Evolutionary conservation across 331 rosid species (phyloP).

Genomic region (Saraca asoca): DNA sequence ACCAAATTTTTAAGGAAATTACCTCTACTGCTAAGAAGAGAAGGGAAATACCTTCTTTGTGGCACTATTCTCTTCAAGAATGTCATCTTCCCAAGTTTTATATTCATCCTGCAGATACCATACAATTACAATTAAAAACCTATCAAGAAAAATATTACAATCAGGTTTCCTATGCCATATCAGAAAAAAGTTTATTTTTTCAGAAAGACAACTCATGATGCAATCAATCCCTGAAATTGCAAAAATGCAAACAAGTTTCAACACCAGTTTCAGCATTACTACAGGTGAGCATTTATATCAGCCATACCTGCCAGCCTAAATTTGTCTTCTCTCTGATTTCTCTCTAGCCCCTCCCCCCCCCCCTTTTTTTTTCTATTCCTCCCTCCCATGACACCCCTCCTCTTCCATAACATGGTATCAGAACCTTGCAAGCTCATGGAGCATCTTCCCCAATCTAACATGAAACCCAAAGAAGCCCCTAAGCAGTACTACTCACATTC

Average conservation of each 20-base stretch:
- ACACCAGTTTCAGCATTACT: too few species aligned
- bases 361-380: too few species aligned
- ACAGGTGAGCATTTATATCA: background rate
- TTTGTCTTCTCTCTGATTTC: too few species aligned
- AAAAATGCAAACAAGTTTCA: background rate
- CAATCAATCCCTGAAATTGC: conserved; percentile 5
- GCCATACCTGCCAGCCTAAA: too few species aligned
- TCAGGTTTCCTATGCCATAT: background rate
- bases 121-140: conserved; percentile 2
- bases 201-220: conserved; percentile 14
- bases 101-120: conserved; percentile 61
- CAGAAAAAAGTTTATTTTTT: background rate
- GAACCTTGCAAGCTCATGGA: background rate
- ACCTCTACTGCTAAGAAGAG: background rate
- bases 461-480: background rate
- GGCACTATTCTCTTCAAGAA: conserved; percentile 39
- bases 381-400: too few species aligned
- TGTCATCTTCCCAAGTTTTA: conserved; percentile 76
- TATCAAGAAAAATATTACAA: background rate
- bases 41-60: conserved; percentile 55
- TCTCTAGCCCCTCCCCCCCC: too few species aligned
- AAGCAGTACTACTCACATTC: conserved; percentile 1
- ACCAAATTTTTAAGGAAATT: background rate
- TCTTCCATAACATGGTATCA: too few species aligned
- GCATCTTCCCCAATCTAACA: background rate